Percentiles rank a stretch among this genome's conserved stretches.
Evolutionary conservation across 2,329 filamentous ascomycete species (phyloP).

Genomic region (Talaromyces islandicus): DNA sequence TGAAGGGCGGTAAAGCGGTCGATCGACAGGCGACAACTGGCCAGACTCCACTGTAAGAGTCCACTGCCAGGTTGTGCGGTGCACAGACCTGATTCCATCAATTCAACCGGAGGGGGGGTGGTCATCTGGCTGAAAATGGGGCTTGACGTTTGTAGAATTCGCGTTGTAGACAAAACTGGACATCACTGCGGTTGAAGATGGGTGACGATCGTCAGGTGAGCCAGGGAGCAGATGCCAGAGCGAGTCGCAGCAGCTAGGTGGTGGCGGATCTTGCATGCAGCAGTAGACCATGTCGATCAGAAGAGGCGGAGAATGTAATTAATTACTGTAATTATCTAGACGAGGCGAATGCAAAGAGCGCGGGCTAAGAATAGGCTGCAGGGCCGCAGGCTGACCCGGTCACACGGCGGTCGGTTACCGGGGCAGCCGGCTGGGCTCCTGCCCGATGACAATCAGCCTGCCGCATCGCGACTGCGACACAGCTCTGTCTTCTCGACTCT

Average conservation of each 20-base stretch:
- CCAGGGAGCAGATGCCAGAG: neutral
- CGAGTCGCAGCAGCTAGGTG: neutral
- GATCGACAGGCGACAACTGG: neutral
- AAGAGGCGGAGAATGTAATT: neutral
- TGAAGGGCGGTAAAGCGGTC: neutral
- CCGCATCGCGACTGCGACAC: neutral
- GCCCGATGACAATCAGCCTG: neutral
- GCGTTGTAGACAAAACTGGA: neutral
- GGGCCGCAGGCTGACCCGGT: neutral
- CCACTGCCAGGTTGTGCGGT: neutral
- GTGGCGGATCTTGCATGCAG: neutral
- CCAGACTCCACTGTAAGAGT: neutral
- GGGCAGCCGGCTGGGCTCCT: conserved; percentile 7
- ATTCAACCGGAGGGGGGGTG: neutral
- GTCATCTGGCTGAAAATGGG: neutral
- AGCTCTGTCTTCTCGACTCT: neutral
- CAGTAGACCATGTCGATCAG: neutral
- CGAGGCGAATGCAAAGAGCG: neutral
- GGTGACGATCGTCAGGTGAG: neutral
- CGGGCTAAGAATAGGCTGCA: neutral
- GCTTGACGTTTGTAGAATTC: neutral
- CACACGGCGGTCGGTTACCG: conserved; percentile 8
- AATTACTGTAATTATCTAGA: neutral
- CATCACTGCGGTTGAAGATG: neutral
- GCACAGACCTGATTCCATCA: neutral